Percentiles rank a stretch among this genome's conserved stretches.
phyloP scores from a whole-genome alignment of 2,329 filamentous ascomycete genomes.

The Colletotrichum caudatum region DNA sequence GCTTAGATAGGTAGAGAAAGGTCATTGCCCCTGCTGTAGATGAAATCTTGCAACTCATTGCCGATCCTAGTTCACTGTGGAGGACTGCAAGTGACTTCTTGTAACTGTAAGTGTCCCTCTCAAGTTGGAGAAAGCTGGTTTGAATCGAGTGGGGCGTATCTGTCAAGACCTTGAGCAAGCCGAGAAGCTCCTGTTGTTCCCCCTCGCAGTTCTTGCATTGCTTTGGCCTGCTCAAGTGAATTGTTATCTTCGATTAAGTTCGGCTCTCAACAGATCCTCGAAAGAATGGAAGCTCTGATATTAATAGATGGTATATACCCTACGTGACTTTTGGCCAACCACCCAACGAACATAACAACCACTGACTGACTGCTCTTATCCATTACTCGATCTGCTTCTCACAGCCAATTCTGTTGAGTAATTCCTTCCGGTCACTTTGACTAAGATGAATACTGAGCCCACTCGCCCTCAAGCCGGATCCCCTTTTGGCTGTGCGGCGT shows the following conservation, averaged over 20 bases:
- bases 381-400: slow-evolving; percentile 24
- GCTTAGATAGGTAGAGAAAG: too few relatives aligned
- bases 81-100: too few relatives aligned
- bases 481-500: background rate
- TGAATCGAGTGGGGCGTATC: too few relatives aligned
- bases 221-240: background rate
- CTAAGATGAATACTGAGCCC: background rate
- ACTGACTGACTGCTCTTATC: background rate
- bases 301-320: background rate
- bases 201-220: background rate
- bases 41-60: too few relatives aligned
- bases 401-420: slow-evolving; percentile 23
- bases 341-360: background rate
- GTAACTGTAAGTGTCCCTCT: too few relatives aligned
- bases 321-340: background rate
- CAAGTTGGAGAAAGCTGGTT: too few relatives aligned
- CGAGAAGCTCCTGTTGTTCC: too few relatives aligned
- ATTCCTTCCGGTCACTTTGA: slow-evolving; percentile 11
- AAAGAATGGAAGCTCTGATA: background rate
- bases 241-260: background rate
- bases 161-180: too few relatives aligned
- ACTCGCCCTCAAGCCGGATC: background rate
- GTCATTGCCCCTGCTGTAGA: too few relatives aligned
- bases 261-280: background rate
- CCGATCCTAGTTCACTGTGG: too few relatives aligned